Conservation (phyloP, 345 rosid genomes). For the Lepidium aucheri region DNA sequence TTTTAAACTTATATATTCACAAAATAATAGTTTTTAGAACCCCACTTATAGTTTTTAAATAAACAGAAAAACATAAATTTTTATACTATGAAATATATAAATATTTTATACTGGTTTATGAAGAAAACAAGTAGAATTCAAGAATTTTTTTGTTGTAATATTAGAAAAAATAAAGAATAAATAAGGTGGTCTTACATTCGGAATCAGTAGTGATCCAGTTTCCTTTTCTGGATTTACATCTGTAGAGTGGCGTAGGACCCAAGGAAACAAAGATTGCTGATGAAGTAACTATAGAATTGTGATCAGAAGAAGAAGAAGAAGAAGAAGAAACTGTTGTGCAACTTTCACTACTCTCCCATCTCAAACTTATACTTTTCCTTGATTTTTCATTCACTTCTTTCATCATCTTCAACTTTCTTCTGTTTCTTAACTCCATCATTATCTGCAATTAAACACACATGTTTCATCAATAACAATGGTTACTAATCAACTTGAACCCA, state of each 20-base stretch:
- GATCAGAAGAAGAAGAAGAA: constrained; percentile 39
- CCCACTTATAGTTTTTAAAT: too few relatives aligned
- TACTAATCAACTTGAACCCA: not conserved
- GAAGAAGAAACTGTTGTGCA: constrained; percentile 44
- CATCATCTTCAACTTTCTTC: constrained; percentile 36
- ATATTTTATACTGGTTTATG: not conserved
- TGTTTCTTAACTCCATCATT: constrained; percentile 17
- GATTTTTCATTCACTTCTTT: constrained; percentile 39
- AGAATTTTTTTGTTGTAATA: not conserved
- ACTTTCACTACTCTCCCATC: constrained; percentile 71
- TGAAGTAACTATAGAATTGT: constrained; percentile 47
- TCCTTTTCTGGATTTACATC: constrained; percentile 39
- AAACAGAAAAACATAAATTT: too few relatives aligned
- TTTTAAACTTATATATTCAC: too few relatives aligned
- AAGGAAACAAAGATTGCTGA: constrained; percentile 32
- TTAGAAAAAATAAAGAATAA: too few relatives aligned
- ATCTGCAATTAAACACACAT: not conserved
- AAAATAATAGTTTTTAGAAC: too few relatives aligned
- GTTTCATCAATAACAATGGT: not conserved
- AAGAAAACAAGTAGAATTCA: not conserved
- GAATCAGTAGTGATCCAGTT: constrained; percentile 95
- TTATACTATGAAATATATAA: too few relatives aligned
- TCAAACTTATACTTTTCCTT: constrained; percentile 56
- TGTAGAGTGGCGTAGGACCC: constrained; percentile 31
- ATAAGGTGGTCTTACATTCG: constrained; percentile 48